Base-by-base conservation (phyloP, 345 rosid genomes). In the Boechera divaricarpa region DNA sequence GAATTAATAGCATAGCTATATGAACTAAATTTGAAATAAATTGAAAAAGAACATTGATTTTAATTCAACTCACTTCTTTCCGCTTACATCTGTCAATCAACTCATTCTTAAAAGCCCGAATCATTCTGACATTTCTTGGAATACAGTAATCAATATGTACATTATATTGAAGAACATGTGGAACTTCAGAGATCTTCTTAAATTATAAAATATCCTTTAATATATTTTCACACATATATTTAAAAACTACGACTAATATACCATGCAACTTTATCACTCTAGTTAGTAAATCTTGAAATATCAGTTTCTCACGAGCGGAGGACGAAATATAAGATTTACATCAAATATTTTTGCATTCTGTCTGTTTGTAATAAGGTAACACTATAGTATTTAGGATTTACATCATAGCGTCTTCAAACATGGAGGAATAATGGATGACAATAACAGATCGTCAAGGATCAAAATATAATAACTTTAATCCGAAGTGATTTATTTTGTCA, bases 51-150 rank as follows among this genome's bases (percentile, higher is more conserved):
- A 57, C 78, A 67, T 58, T 38, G 42, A 58, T 48, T 58, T 4
- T 21, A 69, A 6, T 54, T 12, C 33, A 69, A 35, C 72, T 74
- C 59, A 7, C 24, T 75, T 75, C 61, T 67, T 39, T 56, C 7
- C 7, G 7, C 79, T 58, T 16, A 68, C 70, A 75, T 67, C 54
- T 75, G 68, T 67, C 79, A 58, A 67, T 67, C 79, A 58, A 67
- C 67, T 75, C 73, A 28, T 44, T 57, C 16, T 26, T 47, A 35
- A 36, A 67, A 35, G 29, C 10, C 2, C 48, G 78, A 57, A 67
- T 2, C 48, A 28, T 48, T 58, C 67, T 75, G 79, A 48, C 74
- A 67, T 28, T 36, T 67, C 32, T 67, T 75, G 73, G 72, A 67
- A 67, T 32, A 21, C 13, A 15, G 13, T 66, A 32, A 49, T 9